Conservation (phyloP, 1,284 basidiomycete species). For the Irpex sp. region DNA sequence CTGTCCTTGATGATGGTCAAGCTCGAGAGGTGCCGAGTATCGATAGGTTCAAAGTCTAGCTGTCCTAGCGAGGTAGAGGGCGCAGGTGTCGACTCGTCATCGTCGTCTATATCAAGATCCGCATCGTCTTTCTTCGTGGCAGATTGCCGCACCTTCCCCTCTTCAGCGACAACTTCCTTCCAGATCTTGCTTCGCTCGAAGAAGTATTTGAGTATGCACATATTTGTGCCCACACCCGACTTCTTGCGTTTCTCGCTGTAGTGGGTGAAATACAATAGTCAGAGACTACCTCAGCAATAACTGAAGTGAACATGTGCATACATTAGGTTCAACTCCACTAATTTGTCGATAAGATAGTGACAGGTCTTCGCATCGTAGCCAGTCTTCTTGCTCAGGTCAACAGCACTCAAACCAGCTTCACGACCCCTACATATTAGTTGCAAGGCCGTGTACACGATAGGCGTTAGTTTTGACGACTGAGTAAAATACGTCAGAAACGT, state of each 20-base stretch:
- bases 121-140: slow-evolving; percentile 28
- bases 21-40: slow-evolving; percentile 71
- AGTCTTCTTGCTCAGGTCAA: slow-evolving; percentile 75
- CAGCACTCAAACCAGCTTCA: slow-evolving; percentile 73
- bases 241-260: slow-evolving; percentile 68
- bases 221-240: slow-evolving; percentile 73
- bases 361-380: slow-evolving; percentile 88
- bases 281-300: too few species aligned
- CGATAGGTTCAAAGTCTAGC: slow-evolving; percentile 60
- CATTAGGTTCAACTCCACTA: slow-evolving; percentile 72
- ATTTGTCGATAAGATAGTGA: slow-evolving; percentile 78
- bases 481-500: slow-evolving; percentile 9
- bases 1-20: slow-evolving; percentile 63
- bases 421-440: slow-evolving; percentile 81
- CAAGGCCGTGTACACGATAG: slow-evolving; percentile 83
- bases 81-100: slow-evolving; percentile 18
- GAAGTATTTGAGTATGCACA: slow-evolving; percentile 76
- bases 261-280: background rate
- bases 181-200: slow-evolving; percentile 67
- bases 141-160: slow-evolving; percentile 34
- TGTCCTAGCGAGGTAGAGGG: slow-evolving; percentile 29
- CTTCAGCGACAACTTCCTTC: slow-evolving; percentile 69
- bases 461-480: slow-evolving; percentile 74
- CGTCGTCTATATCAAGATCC: slow-evolving; percentile 33
- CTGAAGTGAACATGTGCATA: slow-evolving; percentile 34